Conservation (phyloP, 148 eudicot species). For the Heliamphora exappendiculata region DNA sequence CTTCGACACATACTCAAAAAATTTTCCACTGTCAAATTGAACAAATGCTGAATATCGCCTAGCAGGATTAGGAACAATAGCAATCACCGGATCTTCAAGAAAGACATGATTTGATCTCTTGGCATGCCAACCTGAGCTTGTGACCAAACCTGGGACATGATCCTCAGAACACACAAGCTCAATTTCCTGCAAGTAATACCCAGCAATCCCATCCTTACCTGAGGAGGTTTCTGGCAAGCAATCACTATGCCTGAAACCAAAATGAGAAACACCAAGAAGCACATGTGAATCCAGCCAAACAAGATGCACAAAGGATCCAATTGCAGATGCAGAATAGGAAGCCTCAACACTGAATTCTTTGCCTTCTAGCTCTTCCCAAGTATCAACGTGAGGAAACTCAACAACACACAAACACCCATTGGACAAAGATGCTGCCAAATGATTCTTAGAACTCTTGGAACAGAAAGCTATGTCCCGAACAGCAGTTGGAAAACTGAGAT, state of each 20-base stretch:
- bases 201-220: constrained; percentile 27
- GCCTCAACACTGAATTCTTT: constrained; percentile 52
- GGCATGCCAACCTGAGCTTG: constrained; percentile 79
- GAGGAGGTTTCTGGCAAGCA: constrained; percentile 21
- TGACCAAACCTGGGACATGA: constrained; percentile 50
- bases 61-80: constrained; percentile 47
- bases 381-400: constrained; percentile 68
- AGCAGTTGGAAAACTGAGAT: constrained; percentile 56
- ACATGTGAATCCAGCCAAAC: constrained; percentile 74
- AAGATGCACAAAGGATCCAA: constrained; percentile 62
- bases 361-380: constrained; percentile 87
- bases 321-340: constrained; percentile 26
- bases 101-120: constrained; percentile 31
- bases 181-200: constrained; percentile 68
- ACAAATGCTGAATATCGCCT: constrained; percentile 50
- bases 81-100: constrained; percentile 49
- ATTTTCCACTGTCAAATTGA: constrained; percentile 64
- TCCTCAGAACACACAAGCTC: constrained; percentile 60
- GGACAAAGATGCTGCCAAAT: constrained; percentile 69
- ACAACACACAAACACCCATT: constrained; percentile 62
- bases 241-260: constrained; percentile 34
- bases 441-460: constrained; percentile 45
- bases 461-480: constrained; percentile 68
- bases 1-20: constrained; percentile 54
- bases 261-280: constrained; percentile 67